Evolutionary conservation across 371 early-diverging fungal species (phyloP), one percentile per base, ranked within the genome.

Genomic region (Encephalitozoon cuniculi): DNA sequence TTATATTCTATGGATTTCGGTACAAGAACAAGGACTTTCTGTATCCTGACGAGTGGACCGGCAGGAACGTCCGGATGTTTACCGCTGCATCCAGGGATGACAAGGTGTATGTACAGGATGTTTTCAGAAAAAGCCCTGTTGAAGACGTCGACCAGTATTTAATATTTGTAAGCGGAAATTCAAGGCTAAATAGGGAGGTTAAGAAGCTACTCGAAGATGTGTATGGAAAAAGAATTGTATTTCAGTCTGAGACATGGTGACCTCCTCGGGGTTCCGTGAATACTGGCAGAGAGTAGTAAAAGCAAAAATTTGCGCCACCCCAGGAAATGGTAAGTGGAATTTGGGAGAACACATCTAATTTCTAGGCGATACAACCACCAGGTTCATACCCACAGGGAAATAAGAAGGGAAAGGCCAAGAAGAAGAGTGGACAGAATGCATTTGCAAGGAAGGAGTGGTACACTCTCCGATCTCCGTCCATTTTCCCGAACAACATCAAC

Each of bases 191-290:
- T 43, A 83, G 68, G 46, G 49, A 18, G 18, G 44, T 83, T 6
- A 44, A 26, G 18, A n/a, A 68, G 11, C 15, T 74, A 41, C 37
- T 83, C 9, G 30, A 53, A 44, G 67, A 77, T 11, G 34, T 77
- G 15, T 69, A 76, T 43, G 51, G 66, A 40, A 68, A 68, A 54
- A 51, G 46, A 18, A 51, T 75, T 28, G n/a, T 11, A n/a, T 72
- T 83, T 40, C 79, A 83, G 37, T 63, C 75, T 15, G 83, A 83
- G 41, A 81, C 81, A 44, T 83, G 83, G 83, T 83, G 73, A 66
- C n/a, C n/a, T n/a, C n/a, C n/a, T n/a, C n/a, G n/a, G n/a, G n/a
- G n/a, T n/a, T n/a, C 18, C 8, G 26, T 54, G 40, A 11, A 7
- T 15, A n/a, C 21, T 44, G 34, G 25, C 8, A 28, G 28, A 40